Base-by-base conservation (phyloP, 2,329 filamentous ascomycete genomes). In the Pyrenophora seminiperda region DNA sequence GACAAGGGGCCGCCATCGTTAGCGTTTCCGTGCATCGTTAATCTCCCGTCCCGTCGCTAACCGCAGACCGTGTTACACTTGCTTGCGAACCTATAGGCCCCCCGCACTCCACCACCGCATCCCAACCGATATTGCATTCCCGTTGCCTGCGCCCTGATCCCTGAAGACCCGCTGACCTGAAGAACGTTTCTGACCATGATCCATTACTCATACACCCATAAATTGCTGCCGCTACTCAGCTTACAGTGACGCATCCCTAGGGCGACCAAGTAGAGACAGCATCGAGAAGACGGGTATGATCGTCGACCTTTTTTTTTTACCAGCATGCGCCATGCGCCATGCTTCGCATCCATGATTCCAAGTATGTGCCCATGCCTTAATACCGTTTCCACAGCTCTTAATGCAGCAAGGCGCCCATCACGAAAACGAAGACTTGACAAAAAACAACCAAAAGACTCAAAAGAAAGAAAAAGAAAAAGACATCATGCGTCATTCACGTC, bases 241-340 rank as follows among this genome's bases (percentile, higher is more conserved):
- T 37, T n/a, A 29, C 43, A 18, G n/a, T 40, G 42, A 41, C 45
- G 54, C 30, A 45, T 50, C 22, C 20, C 15, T 6, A 34, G 27
- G 36, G 33, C 42, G 33, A 37, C 38, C 44, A 41, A 34, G 44
- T 47, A 50, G 47, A 38, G 48, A 51, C 56, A 58, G 66, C 61
- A 59, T 58, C 50, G 63, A 55, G 48, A 61, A 61, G 53, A 68
- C 53, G 58, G 57, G 54, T 54, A 58, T 63, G 64, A 57, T 61
- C 61, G 41, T 51, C 52, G 50, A 39, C 59, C 53, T 57, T 62
- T 56, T 53, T 57, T 62, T 56, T 65, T 55, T 54, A 50, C 49
- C 65, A 59, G 62, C 56, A 68, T 68, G 65, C 63, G 59, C 63
- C 65, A 65, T 65, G 65, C 65, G 47, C 58, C 49, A 67, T 72